Base-by-base conservation (phyloP, 2,329 filamentous ascomycete species). In the Penicillium sumatraense region DNA sequence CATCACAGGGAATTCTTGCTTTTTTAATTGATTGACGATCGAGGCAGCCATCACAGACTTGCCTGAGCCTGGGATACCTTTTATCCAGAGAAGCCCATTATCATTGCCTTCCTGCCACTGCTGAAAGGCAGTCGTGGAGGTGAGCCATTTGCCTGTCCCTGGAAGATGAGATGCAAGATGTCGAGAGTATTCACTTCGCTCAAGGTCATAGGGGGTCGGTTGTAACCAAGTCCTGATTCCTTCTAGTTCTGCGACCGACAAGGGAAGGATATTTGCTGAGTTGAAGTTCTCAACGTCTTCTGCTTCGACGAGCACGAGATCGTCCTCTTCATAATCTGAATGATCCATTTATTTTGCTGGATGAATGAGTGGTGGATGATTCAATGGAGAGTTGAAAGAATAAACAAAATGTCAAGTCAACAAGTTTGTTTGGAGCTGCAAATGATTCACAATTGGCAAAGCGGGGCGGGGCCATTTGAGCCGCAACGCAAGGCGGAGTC, bases 21-120 rank as follows among this genome's bases (percentile, higher is more conserved):
- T 40, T 8, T 35, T 29, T 14, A 54, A 31, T 7, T 57, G 42
- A 10, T 59, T 9, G 18, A 61, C 48, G 26, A 64, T 60, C 2
- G 62, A 57, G 11, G 67, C 62, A 8, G 63, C 61, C 40, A 68
- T 41, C 23, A 68, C 65, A 13, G 59, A 62, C 49, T 69, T 69
- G 2, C 66, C 65, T 5, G 64, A 61, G 6, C 65, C 64, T 7
- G 66, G 57, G 13, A 69, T 58, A 16, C 54, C 65, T 55, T 66
- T 67, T 8, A 68, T 52, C 61, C 63, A 67, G 5, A 68, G 35
- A 10, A 57, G 26, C 20, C 61, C 64, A 44, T 60, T 27, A 5
- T 51, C 24, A 11, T 48, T 40, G 8, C 49, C 53, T 20, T 53
- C 20, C 16, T 55, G 53, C 64, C 65, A 67, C 23, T 58, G 47